Evolutionary conservation across 2,329 filamentous ascomycete species (phyloP), one percentile per base, ranked within the genome.

Genomic region (Hypoxylon sp.): DNA sequence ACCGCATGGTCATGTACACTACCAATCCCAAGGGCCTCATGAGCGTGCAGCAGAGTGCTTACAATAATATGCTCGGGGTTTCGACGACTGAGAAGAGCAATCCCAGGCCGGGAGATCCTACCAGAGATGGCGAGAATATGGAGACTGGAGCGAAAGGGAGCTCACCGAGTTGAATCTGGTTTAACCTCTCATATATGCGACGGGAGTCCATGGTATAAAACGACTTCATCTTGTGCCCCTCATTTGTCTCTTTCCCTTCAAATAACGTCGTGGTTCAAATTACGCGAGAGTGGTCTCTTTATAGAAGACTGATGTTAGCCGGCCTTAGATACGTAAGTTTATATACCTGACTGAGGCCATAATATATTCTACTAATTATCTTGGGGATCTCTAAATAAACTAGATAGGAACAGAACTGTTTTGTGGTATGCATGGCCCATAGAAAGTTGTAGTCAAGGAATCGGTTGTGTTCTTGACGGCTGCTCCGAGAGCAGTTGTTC

Each of bases 401-500:
- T 72, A 75, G 42, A 76, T 71, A 11, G 75, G 73, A 2, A 78
- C 55, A 7, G 77, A 72, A 49, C 72, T 71, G 49, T 78, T 77
- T 33, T 73, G 73, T 6, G 68, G n/a, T 31, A 79, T 73, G 56
- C 79, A 80, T 3, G 71, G 57, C 4, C 79, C 79, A 7, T 79
- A 76, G 35, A 70, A 73, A 13, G 75, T 69, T 31, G 71, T 64
- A 7, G 76, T 77, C 30, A 80, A 63, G 25, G 77, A 77, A 20
- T 68, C 72, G 1, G 79, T 80, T 14, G 79, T 70, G 61, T 81
- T 81, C 27, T 72, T 74, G 6, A 73, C 75, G 4, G 73, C 73
- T 35, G 63, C 61, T 51, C 77, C 80, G 61, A 89, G 74, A 0
- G 78, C 79, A 17, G 82, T 83, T 6, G 81, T 82, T 1, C 79